Conservation (phyloP, 345 rosid genomes). For the Lenwebbia sp. region DNA sequence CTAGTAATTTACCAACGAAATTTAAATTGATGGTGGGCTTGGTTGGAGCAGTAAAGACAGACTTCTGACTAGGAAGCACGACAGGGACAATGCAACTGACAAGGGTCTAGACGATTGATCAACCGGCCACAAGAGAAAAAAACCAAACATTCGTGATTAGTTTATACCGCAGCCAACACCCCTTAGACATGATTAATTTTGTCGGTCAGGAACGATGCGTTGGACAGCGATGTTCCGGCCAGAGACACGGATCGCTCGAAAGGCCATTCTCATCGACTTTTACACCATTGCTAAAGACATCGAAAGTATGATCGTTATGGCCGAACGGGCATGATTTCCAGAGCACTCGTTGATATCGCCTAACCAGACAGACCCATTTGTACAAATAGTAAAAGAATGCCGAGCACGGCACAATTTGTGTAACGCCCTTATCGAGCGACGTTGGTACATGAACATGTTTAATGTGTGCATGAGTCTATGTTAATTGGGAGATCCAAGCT, state of each 20-base stretch:
- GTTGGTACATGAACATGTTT: not conserved
- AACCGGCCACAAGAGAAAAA: not conserved
- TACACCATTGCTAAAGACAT: not conserved
- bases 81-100: not conserved
- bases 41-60: not conserved
- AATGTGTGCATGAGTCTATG: not conserved
- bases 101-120: not conserved
- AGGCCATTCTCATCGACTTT: fast-evolving
- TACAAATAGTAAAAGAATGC: not conserved
- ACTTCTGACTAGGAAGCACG: not conserved
- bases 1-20: not conserved
- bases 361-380: not conserved
- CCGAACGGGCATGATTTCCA: not conserved
- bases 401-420: not conserved
- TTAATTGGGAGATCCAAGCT: no score
- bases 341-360: not conserved
- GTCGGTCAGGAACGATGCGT: not conserved
- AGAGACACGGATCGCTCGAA: not conserved
- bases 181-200: not conserved
- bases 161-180: not conserved
- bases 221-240: not conserved
- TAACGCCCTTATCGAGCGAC: not conserved
- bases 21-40: not conserved
- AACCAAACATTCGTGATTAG: not conserved
- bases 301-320: not conserved